Base-by-base conservation (phyloP, 129 eudicot genomes). In the Lonicera japonica region DNA sequence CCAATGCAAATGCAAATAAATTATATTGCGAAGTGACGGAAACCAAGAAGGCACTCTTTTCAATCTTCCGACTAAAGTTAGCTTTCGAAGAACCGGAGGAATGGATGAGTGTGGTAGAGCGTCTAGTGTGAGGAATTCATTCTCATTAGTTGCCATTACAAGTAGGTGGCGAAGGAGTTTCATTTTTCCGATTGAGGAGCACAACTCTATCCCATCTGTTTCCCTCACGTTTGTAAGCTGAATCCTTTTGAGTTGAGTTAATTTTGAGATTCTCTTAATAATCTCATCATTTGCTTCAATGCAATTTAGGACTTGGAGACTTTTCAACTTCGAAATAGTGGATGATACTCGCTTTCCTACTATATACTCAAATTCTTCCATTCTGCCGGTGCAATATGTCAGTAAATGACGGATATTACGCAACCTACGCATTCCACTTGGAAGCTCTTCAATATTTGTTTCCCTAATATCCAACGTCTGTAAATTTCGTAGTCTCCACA, bases 401-500 rank as follows among this genome's bases (percentile, higher is more conserved):
- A 29, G 8, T 23, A 66, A 20, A 45, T 66, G 78, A 19, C 63
- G 46, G 10, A 66, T 34, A 8, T 66, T 66, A 17, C 1, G 13
- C 22, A 73, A 66, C 25, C 51, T 53, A 11, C 19, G 21, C 18
- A 73, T 52, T 45, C 63, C 55, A 22, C n/a, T 48, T 0, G 72
- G 78, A 5, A 73, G 67, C 9, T 10, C 41, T 25, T 56, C 10
- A 5, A 56, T 15, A 7, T 38, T 11, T 0, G n/a, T 6, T 3
- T n/a, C 8, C 17, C 17, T 17, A 0, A 64, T 8, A 15, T 40
- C 41, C 36, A 73, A 50, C 7, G 63, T 73, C 54, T 38, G 56
- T 39, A 73, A 21, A 23, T 66, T 56, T 0, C 29, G 4, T 8
- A 73, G 56, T n/a, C 43, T 25, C 11, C 54, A 46, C 9, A 73